phyloP scores from a whole-genome alignment of 352 stramenopile species.

The Phytophthora litchii region DNA sequence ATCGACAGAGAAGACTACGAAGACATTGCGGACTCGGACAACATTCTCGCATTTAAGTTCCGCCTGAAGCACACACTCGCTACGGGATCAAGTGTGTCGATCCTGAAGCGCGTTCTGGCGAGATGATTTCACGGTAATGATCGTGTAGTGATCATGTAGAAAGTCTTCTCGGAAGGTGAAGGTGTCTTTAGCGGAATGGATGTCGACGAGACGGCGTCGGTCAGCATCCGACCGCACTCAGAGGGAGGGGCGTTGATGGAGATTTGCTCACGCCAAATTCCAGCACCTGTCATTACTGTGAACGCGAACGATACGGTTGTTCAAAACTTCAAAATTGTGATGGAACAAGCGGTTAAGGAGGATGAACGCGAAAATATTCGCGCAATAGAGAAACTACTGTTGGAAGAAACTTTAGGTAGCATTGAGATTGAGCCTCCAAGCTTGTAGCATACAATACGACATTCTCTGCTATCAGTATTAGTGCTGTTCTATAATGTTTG shows the following conservation, averaged over 20 bases:
- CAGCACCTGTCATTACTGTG: background rate
- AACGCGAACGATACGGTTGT: background rate
- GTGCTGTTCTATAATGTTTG: too few relatives aligned
- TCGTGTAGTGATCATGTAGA: slow-evolving; percentile 53
- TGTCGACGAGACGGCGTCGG: slow-evolving; percentile 52
- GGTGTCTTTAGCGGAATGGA: slow-evolving; percentile 38
- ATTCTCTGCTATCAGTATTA: too few relatives aligned
- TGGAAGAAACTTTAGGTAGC: background rate
- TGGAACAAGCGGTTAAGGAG: slow-evolving; percentile 3
- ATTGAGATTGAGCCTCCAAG: too few relatives aligned
- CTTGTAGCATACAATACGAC: too few relatives aligned
- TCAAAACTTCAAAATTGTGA: slow-evolving; percentile 5
- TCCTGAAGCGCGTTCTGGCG: slow-evolving; percentile 14
- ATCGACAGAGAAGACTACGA: slow-evolving; percentile 24
- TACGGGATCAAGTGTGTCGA: slow-evolving; percentile 15
- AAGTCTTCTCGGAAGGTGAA: slow-evolving; percentile 33
- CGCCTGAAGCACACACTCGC: slow-evolving; percentile 11
- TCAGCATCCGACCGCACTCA: slow-evolving; percentile 4
- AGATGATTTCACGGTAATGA: slow-evolving; percentile 36
- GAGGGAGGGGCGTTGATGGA: slow-evolving; percentile 9
- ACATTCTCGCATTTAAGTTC: slow-evolving; percentile 44
- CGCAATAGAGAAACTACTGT: slow-evolving; percentile 1
- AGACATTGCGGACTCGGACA: slow-evolving; percentile 9
- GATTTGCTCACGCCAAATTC: slow-evolving; percentile 11
- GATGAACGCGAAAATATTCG: background rate